A percentile compares a stretch with the other conserved stretches of the same genome.
These are phyloP conservation scores for Firmiana major DNA, from an alignment of 345 rosid genomes.

Conservation along the genomic window DNA sequence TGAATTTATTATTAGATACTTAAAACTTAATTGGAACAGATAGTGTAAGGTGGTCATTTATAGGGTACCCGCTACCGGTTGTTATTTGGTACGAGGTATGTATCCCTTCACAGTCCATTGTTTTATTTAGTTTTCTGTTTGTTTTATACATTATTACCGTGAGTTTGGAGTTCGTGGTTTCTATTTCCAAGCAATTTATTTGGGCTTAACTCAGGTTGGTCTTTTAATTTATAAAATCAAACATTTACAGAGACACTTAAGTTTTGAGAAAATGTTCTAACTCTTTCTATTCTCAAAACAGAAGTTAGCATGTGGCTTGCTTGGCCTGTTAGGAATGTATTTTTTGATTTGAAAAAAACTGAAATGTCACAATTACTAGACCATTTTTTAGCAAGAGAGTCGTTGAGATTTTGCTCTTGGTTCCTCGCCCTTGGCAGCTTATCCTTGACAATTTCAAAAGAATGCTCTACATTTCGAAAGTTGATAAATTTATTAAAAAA, in stretches of 20 bases:
- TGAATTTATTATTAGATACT: too few relatives aligned
- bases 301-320: background rate
- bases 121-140: background rate
- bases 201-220: background rate
- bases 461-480: slow-evolving; percentile 28
- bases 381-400: background rate
- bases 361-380: background rate
- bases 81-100: background rate
- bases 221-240: too few relatives aligned
- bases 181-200: background rate
- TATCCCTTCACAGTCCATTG: background rate
- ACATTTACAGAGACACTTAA: background rate
- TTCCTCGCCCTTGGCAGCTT: slow-evolving; percentile 28
- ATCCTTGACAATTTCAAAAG: slow-evolving; percentile 35
- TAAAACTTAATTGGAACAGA: too few relatives aligned
- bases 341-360: background rate
- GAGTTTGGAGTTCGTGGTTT: background rate
- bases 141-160: background rate
- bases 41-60: too few relatives aligned
- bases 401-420: slow-evolving; percentile 24
- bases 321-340: background rate
- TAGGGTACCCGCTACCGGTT: background rate
- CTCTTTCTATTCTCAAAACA: background rate
- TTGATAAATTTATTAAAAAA: background rate
- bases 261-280: background rate